Conservation (phyloP, 2,329 filamentous ascomycete species). For the Cladosporium colombiae region DNA sequence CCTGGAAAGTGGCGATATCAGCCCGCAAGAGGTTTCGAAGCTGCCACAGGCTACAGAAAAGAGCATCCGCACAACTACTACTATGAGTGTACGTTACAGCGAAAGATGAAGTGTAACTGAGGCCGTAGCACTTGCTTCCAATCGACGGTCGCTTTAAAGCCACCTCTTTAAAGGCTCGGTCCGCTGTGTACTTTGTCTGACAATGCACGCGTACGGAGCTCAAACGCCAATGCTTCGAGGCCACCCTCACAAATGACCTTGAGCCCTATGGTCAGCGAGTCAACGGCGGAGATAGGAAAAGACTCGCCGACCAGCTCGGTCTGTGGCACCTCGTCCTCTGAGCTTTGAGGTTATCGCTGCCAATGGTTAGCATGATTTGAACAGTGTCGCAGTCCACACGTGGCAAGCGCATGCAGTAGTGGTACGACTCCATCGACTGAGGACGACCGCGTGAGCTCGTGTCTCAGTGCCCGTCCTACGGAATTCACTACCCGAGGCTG, state of each 20-base stretch:
- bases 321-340: constrained; percentile 28
- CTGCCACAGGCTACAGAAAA: neutral
- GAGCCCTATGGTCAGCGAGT: neutral
- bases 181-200: too few relatives aligned
- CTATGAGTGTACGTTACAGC: constrained; percentile 2
- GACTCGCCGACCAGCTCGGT: constrained; percentile 24
- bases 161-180: neutral
- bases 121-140: neutral
- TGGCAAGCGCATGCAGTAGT: constrained; percentile 18
- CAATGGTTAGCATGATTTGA: neutral
- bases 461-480: constrained; percentile 34
- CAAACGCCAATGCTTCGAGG: neutral
- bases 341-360: neutral
- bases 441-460: constrained; percentile 40
- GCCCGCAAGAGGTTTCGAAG: neutral
- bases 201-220: neutral
- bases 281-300: constrained; percentile 16
- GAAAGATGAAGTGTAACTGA: neutral
- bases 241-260: neutral
- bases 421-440: constrained; percentile 50
- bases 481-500: constrained; percentile 32
- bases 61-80: neutral
- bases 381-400: constrained; percentile 13
- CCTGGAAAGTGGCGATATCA: neutral
- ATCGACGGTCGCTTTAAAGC: neutral